Evolutionary conservation across 495 filamentous ascomycete species (phyloP).

Genomic region (Aspergillus nanangensis): DNA sequence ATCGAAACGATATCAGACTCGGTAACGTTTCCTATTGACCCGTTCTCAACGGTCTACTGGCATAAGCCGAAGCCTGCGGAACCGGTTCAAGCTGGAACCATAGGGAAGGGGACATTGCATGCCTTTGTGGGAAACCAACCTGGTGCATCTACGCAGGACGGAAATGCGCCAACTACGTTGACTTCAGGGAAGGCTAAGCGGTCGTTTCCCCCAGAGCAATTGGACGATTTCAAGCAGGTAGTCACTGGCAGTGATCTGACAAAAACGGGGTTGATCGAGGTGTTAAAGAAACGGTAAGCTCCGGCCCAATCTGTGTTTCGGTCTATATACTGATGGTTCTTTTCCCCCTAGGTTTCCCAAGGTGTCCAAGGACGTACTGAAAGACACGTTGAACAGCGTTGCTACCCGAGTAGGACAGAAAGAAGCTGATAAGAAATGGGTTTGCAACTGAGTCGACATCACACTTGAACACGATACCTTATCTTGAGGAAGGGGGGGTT

Average conservation of each 20-base stretch:
- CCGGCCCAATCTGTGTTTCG: not conserved
- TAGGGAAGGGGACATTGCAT: conserved; percentile 20
- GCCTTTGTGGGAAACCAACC: conserved; percentile 21
- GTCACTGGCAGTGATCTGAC: conserved; percentile 67
- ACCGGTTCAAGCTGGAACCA: conserved; percentile 7
- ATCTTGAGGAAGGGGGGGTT: too few relatives aligned
- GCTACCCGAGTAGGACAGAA: conserved; percentile 63
- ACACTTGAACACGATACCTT: not conserved
- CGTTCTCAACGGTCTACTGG: conserved; percentile 84
- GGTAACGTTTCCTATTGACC: conserved; percentile 64
- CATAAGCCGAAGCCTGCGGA: conserved; percentile 33
- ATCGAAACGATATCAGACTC: conserved; percentile 66
- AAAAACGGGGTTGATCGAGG: conserved; percentile 72
- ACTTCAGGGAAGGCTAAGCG: conserved; percentile 32
- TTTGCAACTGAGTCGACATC: conserved; percentile 26
- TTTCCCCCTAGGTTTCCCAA: conserved; percentile 56
- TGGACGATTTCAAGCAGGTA: conserved; percentile 68
- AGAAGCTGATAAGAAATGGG: conserved; percentile 62
- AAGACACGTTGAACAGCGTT: conserved; percentile 63
- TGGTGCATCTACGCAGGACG: conserved; percentile 2
- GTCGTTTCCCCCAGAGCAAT: conserved; percentile 51
- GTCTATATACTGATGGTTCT: conserved; percentile 3
- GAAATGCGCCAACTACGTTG: conserved; percentile 1
- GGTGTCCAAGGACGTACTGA: conserved; percentile 65
- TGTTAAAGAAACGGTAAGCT: conserved; percentile 61